Percentiles rank a stretch among this genome's conserved stretches.
Evolutionary conservation across 2,329 filamentous ascomycete genomes (phyloP).

Genomic region (Neofusicoccum umdonicola): DNA sequence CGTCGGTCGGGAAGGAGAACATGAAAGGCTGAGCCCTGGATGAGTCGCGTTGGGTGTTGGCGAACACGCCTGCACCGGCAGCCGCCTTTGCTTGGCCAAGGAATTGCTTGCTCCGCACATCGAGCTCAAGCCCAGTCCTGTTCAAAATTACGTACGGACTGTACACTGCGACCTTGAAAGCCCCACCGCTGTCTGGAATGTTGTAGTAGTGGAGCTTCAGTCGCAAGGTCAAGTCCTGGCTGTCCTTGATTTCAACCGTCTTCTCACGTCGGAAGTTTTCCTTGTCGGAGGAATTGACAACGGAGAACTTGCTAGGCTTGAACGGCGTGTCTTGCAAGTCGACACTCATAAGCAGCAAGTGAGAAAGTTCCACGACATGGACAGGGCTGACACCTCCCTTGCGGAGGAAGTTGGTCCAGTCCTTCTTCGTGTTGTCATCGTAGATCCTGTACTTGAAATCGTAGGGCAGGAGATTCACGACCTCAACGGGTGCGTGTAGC

Average conservation of each 20-base stretch:
- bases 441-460: slow-evolving; percentile 99
- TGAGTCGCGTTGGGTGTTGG: slow-evolving; percentile 46
- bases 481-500: slow-evolving; percentile 85
- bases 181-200: slow-evolving; percentile 87
- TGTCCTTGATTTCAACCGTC: slow-evolving; percentile 77
- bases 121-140: slow-evolving; percentile 86
- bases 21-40: slow-evolving; percentile 86
- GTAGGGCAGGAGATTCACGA: slow-evolving; percentile 92
- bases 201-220: slow-evolving; percentile 87
- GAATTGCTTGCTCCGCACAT: slow-evolving; percentile 84
- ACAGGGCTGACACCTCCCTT: slow-evolving; percentile 97
- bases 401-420: slow-evolving; percentile 97
- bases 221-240: slow-evolving; percentile 72
- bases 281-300: slow-evolving; percentile 86
- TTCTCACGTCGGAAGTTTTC: slow-evolving; percentile 87
- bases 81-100: slow-evolving; percentile 78
- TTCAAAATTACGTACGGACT: slow-evolving; percentile 94
- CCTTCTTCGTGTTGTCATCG: slow-evolving; percentile 96
- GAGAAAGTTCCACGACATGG: slow-evolving; percentile 93
- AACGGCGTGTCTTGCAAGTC: slow-evolving; percentile 96
- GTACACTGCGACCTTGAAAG: slow-evolving; percentile 93
- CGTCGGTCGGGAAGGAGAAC: slow-evolving; percentile 89
- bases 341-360: slow-evolving; percentile 85
- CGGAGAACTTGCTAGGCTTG: slow-evolving; percentile 92
- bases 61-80: slow-evolving; percentile 72